Conservation (phyloP, 768 basidiomycete species). For the Pholiota molesta region DNA sequence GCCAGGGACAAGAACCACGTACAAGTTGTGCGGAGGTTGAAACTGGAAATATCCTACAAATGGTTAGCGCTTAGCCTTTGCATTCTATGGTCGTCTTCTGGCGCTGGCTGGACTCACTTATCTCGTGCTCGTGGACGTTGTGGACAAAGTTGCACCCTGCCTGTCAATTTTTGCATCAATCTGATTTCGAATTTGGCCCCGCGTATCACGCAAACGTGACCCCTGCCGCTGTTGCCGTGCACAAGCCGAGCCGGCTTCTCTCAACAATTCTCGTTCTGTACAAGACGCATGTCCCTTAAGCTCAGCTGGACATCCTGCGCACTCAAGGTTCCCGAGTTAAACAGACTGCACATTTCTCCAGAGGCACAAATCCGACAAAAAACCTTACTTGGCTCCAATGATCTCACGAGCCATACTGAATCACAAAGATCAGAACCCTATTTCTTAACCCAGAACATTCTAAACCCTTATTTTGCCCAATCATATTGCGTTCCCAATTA, state of each 20-base stretch:
- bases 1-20: neutral
- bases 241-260: neutral
- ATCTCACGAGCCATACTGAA: neutral
- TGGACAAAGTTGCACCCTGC: neutral
- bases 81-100: neutral
- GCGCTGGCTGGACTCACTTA: neutral
- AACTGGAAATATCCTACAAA: neutral
- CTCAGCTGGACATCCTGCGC: too few relatives aligned
- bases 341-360: neutral
- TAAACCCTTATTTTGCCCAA: slow-evolving; percentile 1
- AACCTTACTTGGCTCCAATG: neutral
- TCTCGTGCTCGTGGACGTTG: neutral
- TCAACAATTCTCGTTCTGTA: neutral
- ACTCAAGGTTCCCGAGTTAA: neutral
- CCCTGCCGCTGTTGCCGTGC: neutral
- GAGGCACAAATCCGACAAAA: neutral
- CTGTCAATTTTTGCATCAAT: neutral
- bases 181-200: neutral
- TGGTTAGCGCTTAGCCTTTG: neutral
- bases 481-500: neutral
- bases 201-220: neutral
- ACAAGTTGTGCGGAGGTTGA: neutral
- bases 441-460: neutral
- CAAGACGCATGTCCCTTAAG: too few relatives aligned
- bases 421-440: neutral